Evolutionary conservation across 2,329 filamentous ascomycete species (phyloP).

Genomic region (Scleromitrula shiraiana): DNA sequence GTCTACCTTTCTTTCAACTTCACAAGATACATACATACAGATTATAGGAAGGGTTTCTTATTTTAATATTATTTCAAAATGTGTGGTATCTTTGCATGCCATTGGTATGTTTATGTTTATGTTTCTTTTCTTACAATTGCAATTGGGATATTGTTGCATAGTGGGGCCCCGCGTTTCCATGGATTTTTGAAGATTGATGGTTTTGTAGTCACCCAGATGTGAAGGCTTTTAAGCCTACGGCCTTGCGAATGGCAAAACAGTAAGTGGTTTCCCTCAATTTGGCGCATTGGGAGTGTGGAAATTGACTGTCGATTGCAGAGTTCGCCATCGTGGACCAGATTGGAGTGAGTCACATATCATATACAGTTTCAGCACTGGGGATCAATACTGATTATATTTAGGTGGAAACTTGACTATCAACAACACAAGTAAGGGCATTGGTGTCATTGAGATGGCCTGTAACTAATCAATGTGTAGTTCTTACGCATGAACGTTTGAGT

Average conservation of each 20-base stretch:
- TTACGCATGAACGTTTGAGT: conserved; percentile 94
- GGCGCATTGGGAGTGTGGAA: neutral
- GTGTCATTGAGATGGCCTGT: neutral
- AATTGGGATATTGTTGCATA: neutral
- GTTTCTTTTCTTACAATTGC: neutral
- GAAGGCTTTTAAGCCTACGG: conserved; percentile 90
- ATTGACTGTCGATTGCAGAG: conserved; percentile 5
- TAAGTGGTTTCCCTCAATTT: conserved; percentile 38
- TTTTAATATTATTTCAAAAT: conserved; percentile 10
- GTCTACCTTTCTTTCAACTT: neutral
- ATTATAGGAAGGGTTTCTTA: neutral
- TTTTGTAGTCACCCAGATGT: conserved; percentile 54
- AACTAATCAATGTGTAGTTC: conserved; percentile 48
- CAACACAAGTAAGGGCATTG: conserved; percentile 66
- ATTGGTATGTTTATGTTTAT: conserved; percentile 37
- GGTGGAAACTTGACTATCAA: conserved; percentile 76
- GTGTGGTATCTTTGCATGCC: conserved; percentile 69
- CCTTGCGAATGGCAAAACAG: conserved; percentile 89
- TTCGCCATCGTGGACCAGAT: conserved; percentile 85
- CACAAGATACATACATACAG: neutral
- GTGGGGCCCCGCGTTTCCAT: conserved; percentile 12
- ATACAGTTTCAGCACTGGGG: neutral
- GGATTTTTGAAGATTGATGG: conserved; percentile 49
- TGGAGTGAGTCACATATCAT: conserved; percentile 54
- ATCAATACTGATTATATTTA: conserved; percentile 4